phyloP scores from a whole-genome alignment of 306 rosid genomes.

The Cyamopsis tetragonoloba region DNA sequence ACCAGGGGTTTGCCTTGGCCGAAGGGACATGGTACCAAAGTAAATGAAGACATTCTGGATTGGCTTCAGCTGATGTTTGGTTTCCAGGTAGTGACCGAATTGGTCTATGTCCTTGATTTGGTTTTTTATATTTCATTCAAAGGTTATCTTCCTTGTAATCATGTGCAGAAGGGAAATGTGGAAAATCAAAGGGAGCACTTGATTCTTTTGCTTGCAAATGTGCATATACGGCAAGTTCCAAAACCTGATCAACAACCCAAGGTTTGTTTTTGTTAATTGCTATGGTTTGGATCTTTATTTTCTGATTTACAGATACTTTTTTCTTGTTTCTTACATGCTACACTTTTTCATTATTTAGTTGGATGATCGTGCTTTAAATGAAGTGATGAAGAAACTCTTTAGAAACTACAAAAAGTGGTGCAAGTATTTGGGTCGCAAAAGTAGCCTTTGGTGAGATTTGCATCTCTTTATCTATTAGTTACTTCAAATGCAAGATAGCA shows the following conservation, averaged over 20 bases:
- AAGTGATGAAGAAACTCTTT: slow-evolving; percentile 92
- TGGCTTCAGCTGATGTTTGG: slow-evolving; percentile 97
- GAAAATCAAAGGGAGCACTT: slow-evolving; percentile 98
- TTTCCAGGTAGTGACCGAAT: slow-evolving; percentile 64
- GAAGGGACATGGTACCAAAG: slow-evolving; percentile 45
- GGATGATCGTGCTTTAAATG: slow-evolving; percentile 78
- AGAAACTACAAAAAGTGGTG: slow-evolving; percentile 94
- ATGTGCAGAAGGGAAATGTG: slow-evolving; percentile 69
- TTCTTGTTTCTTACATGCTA: slow-evolving; percentile 7
- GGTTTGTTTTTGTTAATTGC: slow-evolving; percentile 43
- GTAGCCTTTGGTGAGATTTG: slow-evolving; percentile 91
- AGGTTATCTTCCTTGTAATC: slow-evolving; percentile 26
- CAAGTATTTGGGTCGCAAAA: slow-evolving; percentile 90
- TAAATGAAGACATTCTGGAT: slow-evolving; percentile 76
- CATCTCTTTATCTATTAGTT: slow-evolving; percentile 8
- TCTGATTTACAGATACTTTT: background rate
- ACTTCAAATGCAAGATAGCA: background rate
- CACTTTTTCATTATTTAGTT: slow-evolving; percentile 44
- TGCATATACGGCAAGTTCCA: slow-evolving; percentile 62
- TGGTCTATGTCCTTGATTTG: slow-evolving; percentile 16
- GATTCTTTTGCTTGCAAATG: slow-evolving; percentile 94
- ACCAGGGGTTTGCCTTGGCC: slow-evolving; percentile 96
- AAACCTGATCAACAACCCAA: slow-evolving; percentile 71
- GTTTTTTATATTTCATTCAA: slow-evolving; percentile 13
- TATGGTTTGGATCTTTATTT: background rate